These are phyloP conservation scores for Pythium folliculosum DNA, from an alignment of 352 stramenopile species.

Conservation along the genomic window DNA sequence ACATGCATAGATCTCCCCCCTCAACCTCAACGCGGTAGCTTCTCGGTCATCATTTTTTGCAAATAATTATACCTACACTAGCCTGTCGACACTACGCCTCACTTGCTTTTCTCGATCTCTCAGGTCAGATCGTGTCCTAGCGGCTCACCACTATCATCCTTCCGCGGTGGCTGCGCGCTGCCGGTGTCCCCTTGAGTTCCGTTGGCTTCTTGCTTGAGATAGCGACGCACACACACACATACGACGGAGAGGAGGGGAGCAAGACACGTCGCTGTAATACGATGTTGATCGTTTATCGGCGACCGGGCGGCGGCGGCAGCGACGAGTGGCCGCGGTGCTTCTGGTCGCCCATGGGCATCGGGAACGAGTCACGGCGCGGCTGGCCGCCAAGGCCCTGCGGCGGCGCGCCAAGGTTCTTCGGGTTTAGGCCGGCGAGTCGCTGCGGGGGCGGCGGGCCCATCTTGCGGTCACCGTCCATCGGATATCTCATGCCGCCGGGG, in stretches of 20 bases:
- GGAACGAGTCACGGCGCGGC: slow-evolving; percentile 63
- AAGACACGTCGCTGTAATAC: neutral
- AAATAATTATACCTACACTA: slow-evolving; percentile 32
- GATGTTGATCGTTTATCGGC: slow-evolving; percentile 43
- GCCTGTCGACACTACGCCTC: too few species aligned
- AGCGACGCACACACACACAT: slow-evolving; percentile 3
- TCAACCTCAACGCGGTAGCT: neutral
- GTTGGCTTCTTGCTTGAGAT: neutral
- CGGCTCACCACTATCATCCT: too few species aligned
- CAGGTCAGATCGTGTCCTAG: too few species aligned
- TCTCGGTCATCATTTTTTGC: slow-evolving; percentile 7
- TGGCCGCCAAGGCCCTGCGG: slow-evolving; percentile 38
- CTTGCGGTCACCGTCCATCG: slow-evolving; percentile 69
- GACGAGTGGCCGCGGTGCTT: slow-evolving; percentile 70
- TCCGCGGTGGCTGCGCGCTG: too few species aligned
- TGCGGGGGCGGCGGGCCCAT: slow-evolving; percentile 53
- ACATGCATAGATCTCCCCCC: too few species aligned
- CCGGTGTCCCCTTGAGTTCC: neutral
- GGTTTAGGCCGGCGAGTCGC: slow-evolving; percentile 67
- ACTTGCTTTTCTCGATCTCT: neutral
- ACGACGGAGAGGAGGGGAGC: neutral
- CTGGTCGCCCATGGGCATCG: slow-evolving; percentile 70
- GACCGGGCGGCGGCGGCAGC: slow-evolving; percentile 63
- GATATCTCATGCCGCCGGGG: slow-evolving; percentile 49
- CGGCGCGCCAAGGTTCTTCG: slow-evolving; percentile 68